Percentiles rank a stretch among this genome's conserved stretches.
Evolutionary conservation across 1,284 basidiomycete genomes (phyloP).

Genomic region (Puccinia horiana): DNA sequence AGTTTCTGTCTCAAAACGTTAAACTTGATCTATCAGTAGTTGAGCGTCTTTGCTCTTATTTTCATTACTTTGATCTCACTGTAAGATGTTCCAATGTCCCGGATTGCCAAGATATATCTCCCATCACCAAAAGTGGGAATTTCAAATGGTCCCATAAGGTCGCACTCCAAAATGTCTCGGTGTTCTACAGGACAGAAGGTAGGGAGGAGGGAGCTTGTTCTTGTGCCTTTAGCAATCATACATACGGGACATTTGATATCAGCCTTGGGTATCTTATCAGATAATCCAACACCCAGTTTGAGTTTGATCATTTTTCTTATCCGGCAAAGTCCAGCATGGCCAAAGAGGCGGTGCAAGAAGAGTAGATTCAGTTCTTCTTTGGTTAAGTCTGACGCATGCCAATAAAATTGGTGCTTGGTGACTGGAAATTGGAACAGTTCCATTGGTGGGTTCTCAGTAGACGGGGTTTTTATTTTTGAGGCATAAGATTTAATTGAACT

Average conservation of each 20-base stretch:
- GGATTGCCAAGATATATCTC: neutral
- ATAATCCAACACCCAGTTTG: neutral
- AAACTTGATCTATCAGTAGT: too few species aligned
- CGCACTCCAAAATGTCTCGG: neutral
- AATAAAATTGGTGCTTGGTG: neutral
- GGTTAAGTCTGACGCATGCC: neutral
- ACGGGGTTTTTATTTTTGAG: too few species aligned
- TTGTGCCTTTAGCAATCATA: neutral
- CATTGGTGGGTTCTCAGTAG: neutral
- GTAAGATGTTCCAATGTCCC: too few species aligned
- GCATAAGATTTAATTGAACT: too few species aligned
- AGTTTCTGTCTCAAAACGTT: too few species aligned
- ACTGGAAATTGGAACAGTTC: neutral
- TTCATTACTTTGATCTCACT: too few species aligned
- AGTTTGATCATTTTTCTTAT: neutral
- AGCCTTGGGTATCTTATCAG: too few species aligned
- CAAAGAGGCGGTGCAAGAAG: neutral
- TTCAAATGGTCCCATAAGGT: slow-evolving; percentile 10
- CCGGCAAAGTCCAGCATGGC: neutral
- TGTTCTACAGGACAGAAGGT: neutral
- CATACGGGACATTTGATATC: neutral
- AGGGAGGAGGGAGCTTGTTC: neutral
- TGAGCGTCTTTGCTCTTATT: too few species aligned
- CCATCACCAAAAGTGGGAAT: neutral
- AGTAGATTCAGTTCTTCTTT: neutral